phyloP scores from a whole-genome alignment of 2,329 filamentous ascomycete species.

The Amauroascus niger region DNA sequence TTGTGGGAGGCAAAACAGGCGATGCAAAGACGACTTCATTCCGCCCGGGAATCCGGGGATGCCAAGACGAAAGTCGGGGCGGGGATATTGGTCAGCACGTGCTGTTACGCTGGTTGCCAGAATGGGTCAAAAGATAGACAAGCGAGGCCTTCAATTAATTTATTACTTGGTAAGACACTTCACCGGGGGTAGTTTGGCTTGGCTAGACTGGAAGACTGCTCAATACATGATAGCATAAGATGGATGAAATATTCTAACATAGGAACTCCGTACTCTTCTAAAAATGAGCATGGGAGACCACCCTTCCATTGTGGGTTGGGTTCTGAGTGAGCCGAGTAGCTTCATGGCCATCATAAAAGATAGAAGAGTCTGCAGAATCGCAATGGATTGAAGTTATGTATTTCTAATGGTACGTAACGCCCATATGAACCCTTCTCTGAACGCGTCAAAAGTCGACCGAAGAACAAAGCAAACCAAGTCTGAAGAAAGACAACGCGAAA shows the following conservation, averaged over 20 bases:
- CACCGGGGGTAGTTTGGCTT: too few species aligned
- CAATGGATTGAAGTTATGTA: conserved; percentile 4
- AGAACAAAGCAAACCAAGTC: not conserved
- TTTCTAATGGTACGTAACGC: conserved; percentile 8
- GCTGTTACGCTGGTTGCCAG: too few species aligned
- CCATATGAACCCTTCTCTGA: conserved; percentile 1
- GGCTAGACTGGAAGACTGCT: too few species aligned
- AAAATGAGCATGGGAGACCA: not conserved
- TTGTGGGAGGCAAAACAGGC: not conserved
- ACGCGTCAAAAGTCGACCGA: not conserved
- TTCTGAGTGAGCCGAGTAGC: not conserved
- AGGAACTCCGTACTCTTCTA: not conserved
- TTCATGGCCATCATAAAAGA: too few species aligned
- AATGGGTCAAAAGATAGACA: too few species aligned
- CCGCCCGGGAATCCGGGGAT: not conserved
- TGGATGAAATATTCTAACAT: too few species aligned
- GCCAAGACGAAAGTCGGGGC: not conserved
- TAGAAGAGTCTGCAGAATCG: not conserved
- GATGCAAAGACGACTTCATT: not conserved
- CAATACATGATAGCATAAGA: too few species aligned
- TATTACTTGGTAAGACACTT: too few species aligned
- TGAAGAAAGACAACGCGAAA: not conserved
- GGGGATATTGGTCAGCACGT: not conserved
- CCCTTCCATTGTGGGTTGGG: not conserved
- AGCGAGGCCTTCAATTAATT: too few species aligned